phyloP scores from a whole-genome alignment of 2,329 filamentous ascomycete species.

The Parastagonospora nodorum region DNA sequence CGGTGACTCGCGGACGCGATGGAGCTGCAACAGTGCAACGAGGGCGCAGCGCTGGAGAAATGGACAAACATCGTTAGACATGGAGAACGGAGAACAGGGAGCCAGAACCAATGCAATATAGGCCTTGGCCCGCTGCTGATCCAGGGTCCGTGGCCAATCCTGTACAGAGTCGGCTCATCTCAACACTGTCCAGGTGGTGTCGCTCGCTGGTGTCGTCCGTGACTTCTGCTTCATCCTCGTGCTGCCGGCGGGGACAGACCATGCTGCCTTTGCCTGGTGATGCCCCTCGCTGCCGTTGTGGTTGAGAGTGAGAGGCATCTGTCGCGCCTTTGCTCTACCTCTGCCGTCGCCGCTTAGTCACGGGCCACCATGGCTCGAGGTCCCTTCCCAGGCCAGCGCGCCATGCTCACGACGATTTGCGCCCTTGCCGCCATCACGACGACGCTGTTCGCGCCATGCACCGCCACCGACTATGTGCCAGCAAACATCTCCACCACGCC shows the following conservation, averaged over 20 bases:
- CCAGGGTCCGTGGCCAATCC: constrained; percentile 29
- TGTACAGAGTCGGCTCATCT: constrained; percentile 20
- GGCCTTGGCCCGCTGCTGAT: constrained; percentile 20
- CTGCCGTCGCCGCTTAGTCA: constrained; percentile 21
- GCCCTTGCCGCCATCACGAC: constrained; percentile 15
- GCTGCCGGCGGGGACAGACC: constrained; percentile 20
- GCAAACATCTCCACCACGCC: constrained; percentile 26
- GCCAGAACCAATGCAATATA: constrained; percentile 22
- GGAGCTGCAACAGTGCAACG: background rate
- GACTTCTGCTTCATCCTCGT: constrained; percentile 16
- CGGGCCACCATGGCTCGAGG: constrained; percentile 25
- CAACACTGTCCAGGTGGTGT: constrained; percentile 17
- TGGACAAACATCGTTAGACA: constrained; percentile 22
- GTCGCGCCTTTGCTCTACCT: constrained; percentile 13
- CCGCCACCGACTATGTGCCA: constrained; percentile 25
- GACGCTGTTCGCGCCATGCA: constrained; percentile 25
- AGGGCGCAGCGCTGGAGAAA: constrained; percentile 9
- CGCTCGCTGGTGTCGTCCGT: constrained; percentile 10
- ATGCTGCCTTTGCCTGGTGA: constrained; percentile 28
- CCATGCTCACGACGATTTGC: constrained; percentile 14
- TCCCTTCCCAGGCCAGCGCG: constrained; percentile 19
- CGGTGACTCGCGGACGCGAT: constrained; percentile 8
- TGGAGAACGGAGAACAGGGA: constrained; percentile 1
- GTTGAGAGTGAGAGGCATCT: constrained; percentile 26
- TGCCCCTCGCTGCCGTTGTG: constrained; percentile 26